phyloP scores from a whole-genome alignment of 2,329 filamentous ascomycete genomes.

The Phialemonium atrogriseum region DNA sequence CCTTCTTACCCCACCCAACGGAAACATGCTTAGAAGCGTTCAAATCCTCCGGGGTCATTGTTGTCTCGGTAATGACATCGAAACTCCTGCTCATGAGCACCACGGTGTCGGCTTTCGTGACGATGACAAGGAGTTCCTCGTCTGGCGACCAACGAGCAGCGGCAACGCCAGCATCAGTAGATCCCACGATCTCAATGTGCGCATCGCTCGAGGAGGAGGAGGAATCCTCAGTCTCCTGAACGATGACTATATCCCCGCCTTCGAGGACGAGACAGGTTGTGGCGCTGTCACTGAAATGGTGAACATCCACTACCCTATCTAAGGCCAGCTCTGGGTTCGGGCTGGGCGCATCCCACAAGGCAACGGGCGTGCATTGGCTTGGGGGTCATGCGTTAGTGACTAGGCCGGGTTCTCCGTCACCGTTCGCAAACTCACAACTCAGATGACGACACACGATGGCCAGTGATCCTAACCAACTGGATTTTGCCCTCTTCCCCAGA shows the following conservation, averaged over 20 bases:
- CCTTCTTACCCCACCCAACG: slow-evolving; percentile 96
- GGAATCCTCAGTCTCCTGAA: slow-evolving; percentile 55
- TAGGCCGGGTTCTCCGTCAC: neutral
- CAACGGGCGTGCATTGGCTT: slow-evolving; percentile 40
- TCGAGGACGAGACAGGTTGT: slow-evolving; percentile 77
- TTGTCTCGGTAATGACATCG: slow-evolving; percentile 70
- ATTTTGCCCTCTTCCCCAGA: slow-evolving; percentile 61
- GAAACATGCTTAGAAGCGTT: slow-evolving; percentile 89
- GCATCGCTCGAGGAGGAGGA: slow-evolving; percentile 48
- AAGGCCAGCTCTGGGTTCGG: slow-evolving; percentile 66
- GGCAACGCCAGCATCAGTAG: slow-evolving; percentile 83
- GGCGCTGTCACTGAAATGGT: slow-evolving; percentile 75
- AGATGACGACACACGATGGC: slow-evolving; percentile 28
- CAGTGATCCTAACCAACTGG: slow-evolving; percentile 54
- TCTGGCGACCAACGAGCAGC: slow-evolving; percentile 92
- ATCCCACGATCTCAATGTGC: slow-evolving; percentile 90
- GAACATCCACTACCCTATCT: slow-evolving; percentile 70
- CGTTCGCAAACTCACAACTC: slow-evolving; percentile 27
- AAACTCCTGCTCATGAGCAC: slow-evolving; percentile 92
- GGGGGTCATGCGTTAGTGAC: neutral
- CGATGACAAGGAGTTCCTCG: slow-evolving; percentile 79
- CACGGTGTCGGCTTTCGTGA: slow-evolving; percentile 69
- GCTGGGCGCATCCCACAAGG: slow-evolving; percentile 83
- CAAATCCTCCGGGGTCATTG: slow-evolving; percentile 67
- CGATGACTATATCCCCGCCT: slow-evolving; percentile 82